These are phyloP conservation scores for Rhizopogon salebrosus DNA, from an alignment of 768 basidiomycete species.

Conservation along the genomic window DNA sequence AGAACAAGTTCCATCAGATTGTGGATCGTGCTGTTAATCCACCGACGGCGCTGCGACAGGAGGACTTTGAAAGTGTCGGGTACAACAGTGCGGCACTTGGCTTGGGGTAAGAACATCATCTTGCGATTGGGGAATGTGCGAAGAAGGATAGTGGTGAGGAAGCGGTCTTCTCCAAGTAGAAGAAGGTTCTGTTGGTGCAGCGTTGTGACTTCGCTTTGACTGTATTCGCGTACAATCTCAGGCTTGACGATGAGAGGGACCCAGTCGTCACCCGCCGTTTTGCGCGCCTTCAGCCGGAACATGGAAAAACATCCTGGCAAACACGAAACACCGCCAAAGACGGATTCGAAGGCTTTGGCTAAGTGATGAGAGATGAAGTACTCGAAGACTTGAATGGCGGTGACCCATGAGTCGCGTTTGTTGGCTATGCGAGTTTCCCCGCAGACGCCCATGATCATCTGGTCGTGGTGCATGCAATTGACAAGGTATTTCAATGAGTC, in stretches of 20 bases:
- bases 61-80: conserved; percentile 93
- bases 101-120: conserved; percentile 99
- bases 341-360: conserved; percentile 97
- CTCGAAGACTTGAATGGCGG: conserved; percentile 95
- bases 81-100: conserved; percentile 89
- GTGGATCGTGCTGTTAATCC: conserved; percentile 99
- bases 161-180: conserved; percentile 96
- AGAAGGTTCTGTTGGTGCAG: conserved; percentile 97
- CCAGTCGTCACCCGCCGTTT: conserved; percentile 89
- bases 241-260: conserved; percentile 95
- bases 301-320: conserved; percentile 99
- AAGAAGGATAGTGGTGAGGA: conserved; percentile 92
- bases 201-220: conserved; percentile 88
- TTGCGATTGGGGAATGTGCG: conserved; percentile 98
- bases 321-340: conserved; percentile 99
- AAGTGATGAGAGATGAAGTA: conserved; percentile 99
- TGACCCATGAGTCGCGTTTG: conserved; percentile 98
- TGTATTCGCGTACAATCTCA: conserved; percentile 96
- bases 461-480: conserved; percentile 98
- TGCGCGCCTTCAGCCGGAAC: conserved; percentile 96
- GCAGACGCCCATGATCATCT: conserved; percentile 98
- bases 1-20: conserved; percentile 98
- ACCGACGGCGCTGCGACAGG: conserved; percentile 93
- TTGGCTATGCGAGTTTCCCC: conserved; percentile 99
- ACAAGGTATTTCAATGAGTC: conserved; percentile 87